phyloP scores from a whole-genome alignment of 2,329 filamentous ascomycete genomes.

The Aspergillus brunneoviolaceus region DNA sequence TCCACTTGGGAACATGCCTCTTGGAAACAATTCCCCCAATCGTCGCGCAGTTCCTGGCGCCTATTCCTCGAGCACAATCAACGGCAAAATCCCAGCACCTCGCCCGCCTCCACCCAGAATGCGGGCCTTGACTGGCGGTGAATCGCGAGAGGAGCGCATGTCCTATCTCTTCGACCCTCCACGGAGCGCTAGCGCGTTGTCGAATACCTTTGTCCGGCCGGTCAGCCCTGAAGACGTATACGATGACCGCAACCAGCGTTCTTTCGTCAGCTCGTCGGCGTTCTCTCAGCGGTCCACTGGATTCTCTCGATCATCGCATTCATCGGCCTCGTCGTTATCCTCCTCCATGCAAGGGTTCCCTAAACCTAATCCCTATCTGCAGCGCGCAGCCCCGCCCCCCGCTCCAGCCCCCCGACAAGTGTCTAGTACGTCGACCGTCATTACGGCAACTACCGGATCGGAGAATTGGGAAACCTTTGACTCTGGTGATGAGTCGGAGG shows the following conservation, averaged over 20 bases:
- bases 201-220: conserved; percentile 55
- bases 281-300: conserved; percentile 40
- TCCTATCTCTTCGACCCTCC: conserved; percentile 41
- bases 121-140: conserved; percentile 69
- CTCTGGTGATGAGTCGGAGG: conserved; percentile 72
- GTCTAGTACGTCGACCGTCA: conserved; percentile 65
- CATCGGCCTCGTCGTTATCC: conserved; percentile 41
- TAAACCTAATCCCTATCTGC: conserved; percentile 37
- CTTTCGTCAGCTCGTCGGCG: conserved; percentile 47
- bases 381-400: conserved; percentile 38
- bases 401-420: conserved; percentile 61
- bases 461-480: conserved; percentile 99
- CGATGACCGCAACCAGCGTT: conserved; percentile 60
- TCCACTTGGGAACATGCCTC: conserved; percentile 47
- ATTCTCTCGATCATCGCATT: conserved; percentile 44
- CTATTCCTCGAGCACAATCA: conserved; percentile 44
- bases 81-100: conserved; percentile 50
- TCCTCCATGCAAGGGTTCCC: conserved; percentile 34
- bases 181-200: conserved; percentile 54
- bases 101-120: conserved; percentile 82
- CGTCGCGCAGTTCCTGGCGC: conserved; percentile 53
- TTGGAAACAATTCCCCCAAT: conserved; percentile 74
- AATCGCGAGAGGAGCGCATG: conserved; percentile 45
- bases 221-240: conserved; percentile 80
- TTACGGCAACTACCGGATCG: conserved; percentile 73